Percentiles rank a stretch among this genome's conserved stretches.
phyloP scores from a whole-genome alignment of 148 eudicot genomes.

The Cornus florida region DNA sequence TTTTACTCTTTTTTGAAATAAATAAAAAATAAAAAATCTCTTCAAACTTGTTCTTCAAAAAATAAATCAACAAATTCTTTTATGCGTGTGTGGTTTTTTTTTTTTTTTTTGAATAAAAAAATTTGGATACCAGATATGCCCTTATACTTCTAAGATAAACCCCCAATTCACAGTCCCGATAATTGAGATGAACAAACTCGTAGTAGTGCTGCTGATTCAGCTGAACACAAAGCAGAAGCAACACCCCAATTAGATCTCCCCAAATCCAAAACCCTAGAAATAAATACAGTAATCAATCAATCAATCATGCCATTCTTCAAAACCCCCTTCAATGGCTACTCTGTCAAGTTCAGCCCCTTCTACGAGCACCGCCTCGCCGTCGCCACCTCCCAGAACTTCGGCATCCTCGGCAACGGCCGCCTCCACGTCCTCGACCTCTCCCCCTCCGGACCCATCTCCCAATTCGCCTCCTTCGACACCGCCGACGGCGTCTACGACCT shows the following conservation, averaged over 20 bases:
- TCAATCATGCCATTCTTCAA: constrained; percentile 73
- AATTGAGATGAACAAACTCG: background rate
- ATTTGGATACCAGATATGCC: background rate
- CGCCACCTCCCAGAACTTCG: constrained; percentile 93
- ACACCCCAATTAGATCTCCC: background rate
- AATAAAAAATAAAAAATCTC: no score
- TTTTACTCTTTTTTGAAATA: no score
- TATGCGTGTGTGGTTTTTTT: no score
- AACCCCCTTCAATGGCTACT: constrained; percentile 87
- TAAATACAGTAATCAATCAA: background rate
- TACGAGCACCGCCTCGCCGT: constrained; percentile 84
- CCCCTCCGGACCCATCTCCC: constrained; percentile 48
- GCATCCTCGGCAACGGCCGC: constrained; percentile 97
- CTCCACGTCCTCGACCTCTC: constrained; percentile 75
- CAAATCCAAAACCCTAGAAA: constrained; percentile 4
- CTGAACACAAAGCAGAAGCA: background rate
- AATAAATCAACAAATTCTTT: no score
- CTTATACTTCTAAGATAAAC: background rate
- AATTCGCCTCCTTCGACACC: constrained; percentile 79
- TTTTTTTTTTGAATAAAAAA: no score
- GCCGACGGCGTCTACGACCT: constrained; percentile 94
- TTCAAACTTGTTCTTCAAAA: no score
- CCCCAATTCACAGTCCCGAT: background rate
- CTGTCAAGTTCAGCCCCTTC: constrained; percentile 96
- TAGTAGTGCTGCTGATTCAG: no score